A percentile compares a stretch with the other conserved stretches of the same genome.
Conservation (phyloP, 2,329 filamentous ascomycete genomes). For the Exophiala sp. region DNA sequence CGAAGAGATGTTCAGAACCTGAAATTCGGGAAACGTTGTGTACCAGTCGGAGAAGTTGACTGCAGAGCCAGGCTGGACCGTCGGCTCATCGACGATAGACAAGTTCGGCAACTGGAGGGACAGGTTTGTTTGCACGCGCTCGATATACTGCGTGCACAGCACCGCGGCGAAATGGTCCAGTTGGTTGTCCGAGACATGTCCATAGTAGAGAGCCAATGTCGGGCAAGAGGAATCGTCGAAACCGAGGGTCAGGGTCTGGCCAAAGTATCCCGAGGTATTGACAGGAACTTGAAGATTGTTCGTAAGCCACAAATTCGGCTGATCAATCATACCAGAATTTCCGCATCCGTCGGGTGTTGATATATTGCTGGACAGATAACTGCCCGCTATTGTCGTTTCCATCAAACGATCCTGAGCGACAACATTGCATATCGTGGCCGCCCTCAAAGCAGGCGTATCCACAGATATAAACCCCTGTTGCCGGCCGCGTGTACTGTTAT, state of each 20-base stretch:
- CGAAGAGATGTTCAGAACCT: constrained; percentile 11
- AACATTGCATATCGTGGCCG: constrained; percentile 10
- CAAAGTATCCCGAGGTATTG: constrained; percentile 18
- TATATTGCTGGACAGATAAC: constrained; percentile 13
- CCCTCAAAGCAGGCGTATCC: constrained; percentile 17
- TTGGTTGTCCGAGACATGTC: constrained; percentile 17
- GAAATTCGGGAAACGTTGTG: constrained; percentile 4
- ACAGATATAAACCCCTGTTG: constrained; percentile 9
- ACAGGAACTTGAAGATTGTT: constrained; percentile 10
- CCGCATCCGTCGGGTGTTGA: constrained; percentile 21
- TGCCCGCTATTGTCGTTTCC: constrained; percentile 2
- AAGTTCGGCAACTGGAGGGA: constrained; percentile 17
- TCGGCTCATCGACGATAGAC: constrained; percentile 8
- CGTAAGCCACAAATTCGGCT: constrained; percentile 3
- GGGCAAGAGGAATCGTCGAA: constrained; percentile 9
- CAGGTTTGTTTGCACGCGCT: constrained; percentile 25
- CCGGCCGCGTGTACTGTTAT: not conserved
- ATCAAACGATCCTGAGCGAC: constrained; percentile 17
- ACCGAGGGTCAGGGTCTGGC: constrained; percentile 11
- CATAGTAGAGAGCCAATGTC: constrained; percentile 18
- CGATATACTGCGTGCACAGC: constrained; percentile 22
- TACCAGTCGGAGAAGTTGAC: constrained; percentile 16
- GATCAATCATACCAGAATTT: constrained; percentile 8
- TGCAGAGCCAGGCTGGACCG: constrained; percentile 7
- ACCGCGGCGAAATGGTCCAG: constrained; percentile 22